phyloP scores from a whole-genome alignment of 139 green algal species.

The Tetratostichococcus sp. region DNA sequence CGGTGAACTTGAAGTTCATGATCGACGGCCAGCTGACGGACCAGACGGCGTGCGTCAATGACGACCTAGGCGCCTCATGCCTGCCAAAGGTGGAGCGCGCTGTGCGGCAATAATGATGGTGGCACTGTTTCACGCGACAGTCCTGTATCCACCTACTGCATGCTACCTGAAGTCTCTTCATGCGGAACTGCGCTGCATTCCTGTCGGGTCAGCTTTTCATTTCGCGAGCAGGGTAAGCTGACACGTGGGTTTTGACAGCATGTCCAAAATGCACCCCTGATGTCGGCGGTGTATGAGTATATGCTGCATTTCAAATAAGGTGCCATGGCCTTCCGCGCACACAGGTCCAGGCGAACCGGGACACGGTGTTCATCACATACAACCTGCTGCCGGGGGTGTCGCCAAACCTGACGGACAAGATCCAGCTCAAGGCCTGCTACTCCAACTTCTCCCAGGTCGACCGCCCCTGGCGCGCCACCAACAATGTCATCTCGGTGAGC shows the following conservation, averaged over 20 bases:
- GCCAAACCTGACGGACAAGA: background rate
- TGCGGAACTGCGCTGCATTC: too few relatives aligned
- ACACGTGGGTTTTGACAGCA: too few relatives aligned
- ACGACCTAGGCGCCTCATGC: background rate
- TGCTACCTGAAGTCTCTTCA: background rate
- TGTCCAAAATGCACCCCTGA: too few relatives aligned
- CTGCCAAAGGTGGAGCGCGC: background rate
- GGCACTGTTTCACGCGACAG: too few relatives aligned
- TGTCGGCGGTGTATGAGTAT: too few relatives aligned
- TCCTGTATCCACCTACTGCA: too few relatives aligned
- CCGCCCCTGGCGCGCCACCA: background rate
- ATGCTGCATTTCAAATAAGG: too few relatives aligned
- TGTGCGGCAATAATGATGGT: too few relatives aligned
- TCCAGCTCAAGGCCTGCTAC: background rate
- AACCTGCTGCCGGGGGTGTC: background rate
- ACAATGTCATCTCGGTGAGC: background rate
- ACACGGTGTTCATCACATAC: background rate
- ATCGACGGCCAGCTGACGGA: background rate
- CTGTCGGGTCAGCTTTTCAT: too few relatives aligned
- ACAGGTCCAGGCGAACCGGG: background rate
- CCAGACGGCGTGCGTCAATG: background rate
- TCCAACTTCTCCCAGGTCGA: background rate
- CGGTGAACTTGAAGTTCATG: background rate
- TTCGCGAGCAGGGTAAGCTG: too few relatives aligned
- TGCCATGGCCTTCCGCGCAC: too few relatives aligned